Percentiles rank a stretch among this genome's conserved stretches.
Evolutionary conservation across 1,139 yeast genomes (phyloP).

Genomic region (Sugiyamaella xylanicola): DNA sequence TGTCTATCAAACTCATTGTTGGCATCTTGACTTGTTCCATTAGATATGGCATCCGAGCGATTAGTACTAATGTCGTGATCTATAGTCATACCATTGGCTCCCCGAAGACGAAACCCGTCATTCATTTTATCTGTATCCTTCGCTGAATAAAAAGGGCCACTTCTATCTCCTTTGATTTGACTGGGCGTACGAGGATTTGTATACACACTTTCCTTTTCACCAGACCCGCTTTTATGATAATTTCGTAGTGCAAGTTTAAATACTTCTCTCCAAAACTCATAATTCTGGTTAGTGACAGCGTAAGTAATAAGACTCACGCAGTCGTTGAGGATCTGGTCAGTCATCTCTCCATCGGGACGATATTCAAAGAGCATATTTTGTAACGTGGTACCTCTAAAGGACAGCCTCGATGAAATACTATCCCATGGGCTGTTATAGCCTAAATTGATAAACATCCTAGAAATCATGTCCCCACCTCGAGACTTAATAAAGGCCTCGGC

Average conservation of each 20-base stretch:
- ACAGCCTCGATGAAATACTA: background rate
- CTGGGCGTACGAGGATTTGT: too few species aligned
- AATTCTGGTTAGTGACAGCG: background rate
- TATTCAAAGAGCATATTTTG: background rate
- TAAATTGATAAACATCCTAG: background rate
- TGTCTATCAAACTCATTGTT: too few species aligned
- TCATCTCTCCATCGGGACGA: background rate
- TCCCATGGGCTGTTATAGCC: conserved; percentile 1
- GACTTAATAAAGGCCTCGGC: background rate
- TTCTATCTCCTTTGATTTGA: background rate
- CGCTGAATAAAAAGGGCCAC: too few species aligned
- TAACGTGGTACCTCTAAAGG: conserved; percentile 2
- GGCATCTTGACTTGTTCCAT: too few species aligned
- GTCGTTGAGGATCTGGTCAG: background rate
- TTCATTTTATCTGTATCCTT: too few species aligned
- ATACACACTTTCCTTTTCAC: too few species aligned
- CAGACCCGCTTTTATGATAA: background rate
- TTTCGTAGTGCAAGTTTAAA: background rate
- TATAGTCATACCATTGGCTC: too few species aligned
- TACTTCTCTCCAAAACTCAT: background rate
- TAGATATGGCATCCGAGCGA: too few species aligned
- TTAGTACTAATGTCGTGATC: too few species aligned
- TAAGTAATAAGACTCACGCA: background rate
- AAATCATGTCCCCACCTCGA: background rate
- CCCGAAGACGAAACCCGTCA: too few species aligned